Evolutionary conservation across 345 rosid genomes (phyloP), one percentile per base, ranked within the genome.

Genomic region (Abelmoschus esculentus): DNA sequence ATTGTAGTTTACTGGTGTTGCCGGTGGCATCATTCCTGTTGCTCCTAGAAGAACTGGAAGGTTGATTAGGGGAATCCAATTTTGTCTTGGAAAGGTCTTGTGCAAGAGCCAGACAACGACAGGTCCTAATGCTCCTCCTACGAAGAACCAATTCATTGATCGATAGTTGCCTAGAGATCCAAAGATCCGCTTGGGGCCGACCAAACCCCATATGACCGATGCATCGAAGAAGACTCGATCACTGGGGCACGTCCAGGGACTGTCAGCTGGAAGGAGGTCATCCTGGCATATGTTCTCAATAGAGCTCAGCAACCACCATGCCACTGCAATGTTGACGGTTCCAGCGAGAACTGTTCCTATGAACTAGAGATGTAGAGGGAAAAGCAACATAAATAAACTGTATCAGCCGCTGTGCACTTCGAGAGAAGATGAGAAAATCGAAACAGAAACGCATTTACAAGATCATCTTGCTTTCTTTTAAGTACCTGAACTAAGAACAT

Each of bases 401-500:
- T 42, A 36, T 78, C 68, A 67, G 74, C 26, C 22, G 12, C 22
- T 32, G 5, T 67, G 46, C 57, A 34, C 10, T 22, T 55, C 49
- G 32, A 67, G 11, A 40, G 11, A 40, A 7, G 7, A 32, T 2
- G 6, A 19, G 2, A 31, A 60, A 29, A 29, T 19, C 8, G 7
- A 28, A 32, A 32, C 15, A 14, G 3, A 15, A 60, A 1, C 1
- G 22, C 9, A 29, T 31, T 38, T 67, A 66, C 70, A 28, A 19
- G 22, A 66, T 49, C 40, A 28, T 29, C 29, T 14, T 9, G 6
- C 3, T 17, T 61, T 36, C 47, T 38, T 40, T 18, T 36, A 36
- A 46, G 29, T 82, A 84, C 93, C 95, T 89, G 96, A 77, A 93
- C 98, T 78, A 93, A 81, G 88, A 90, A 93, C 98, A 93, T 90